Evolutionary conservation across 2,329 filamentous ascomycete species (phyloP), one percentile per base, ranked within the genome.

Genomic region (Aspergillus amoenus): DNA sequence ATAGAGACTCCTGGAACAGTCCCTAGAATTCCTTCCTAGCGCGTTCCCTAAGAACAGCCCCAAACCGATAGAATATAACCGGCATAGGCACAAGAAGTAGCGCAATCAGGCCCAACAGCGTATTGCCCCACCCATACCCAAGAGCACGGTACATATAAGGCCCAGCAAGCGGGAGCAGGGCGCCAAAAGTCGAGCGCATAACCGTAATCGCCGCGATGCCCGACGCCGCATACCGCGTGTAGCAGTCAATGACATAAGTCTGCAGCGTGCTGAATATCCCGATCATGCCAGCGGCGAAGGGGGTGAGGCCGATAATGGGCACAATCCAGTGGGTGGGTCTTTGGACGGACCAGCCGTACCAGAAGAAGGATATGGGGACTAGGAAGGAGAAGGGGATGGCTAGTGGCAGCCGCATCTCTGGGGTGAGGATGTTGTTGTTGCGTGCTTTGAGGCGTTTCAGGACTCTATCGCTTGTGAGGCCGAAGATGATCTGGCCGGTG

Each of bases 171-270:
- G 85, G 86, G 1, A 88, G 71, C 41, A 86, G 66, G 2, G 81
- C 83, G 5, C 83, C 84, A 7, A 83, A 74, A 0, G 85, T 64
- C 15, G 71, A 75, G 21, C 64, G 60, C 12, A 66, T 17, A 5
- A 61, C 43, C 2, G 54, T 61, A 12, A 56, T 62, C 5, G 86
- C 86, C 0, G 88, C 87, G 1, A 88, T 80, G 0, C 84, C 87
- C 5, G 79, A 81, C 15, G 87, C 86, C 1, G 85, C 83, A 61
- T 86, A 83, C 57, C 78, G 71, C 0, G 78, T 76, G 64, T 82
- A 88, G 1, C 81, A 79, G 55, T 90, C 86, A 40, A 89, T 81
- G 3, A 89, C 78, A 63, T 90, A 90, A 4, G 83, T 84, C 55
- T 83, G 80, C 2, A 83, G 72, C 0, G 79, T 77, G 78, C 85